Conservation (phyloP, 345 rosid species). For the Euphorbia tirucalli region DNA sequence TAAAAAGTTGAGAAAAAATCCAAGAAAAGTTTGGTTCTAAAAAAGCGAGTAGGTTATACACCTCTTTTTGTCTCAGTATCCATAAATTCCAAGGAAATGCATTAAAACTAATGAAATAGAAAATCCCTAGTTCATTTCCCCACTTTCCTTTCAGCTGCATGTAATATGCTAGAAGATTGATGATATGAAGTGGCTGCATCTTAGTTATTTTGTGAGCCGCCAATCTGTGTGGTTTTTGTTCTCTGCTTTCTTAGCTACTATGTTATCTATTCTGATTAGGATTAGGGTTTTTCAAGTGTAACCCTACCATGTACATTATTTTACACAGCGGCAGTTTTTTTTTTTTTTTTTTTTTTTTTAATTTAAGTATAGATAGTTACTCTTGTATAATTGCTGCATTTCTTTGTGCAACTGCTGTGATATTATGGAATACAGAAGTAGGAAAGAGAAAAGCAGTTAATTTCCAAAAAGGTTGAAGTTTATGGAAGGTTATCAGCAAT, state of each 20-base stretch:
- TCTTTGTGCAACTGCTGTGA: no score
- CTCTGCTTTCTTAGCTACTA: background rate
- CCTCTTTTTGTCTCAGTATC: background rate
- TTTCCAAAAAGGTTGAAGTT: background rate
- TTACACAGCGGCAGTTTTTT: no score
- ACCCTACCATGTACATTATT: background rate
- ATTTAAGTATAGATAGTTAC: background rate
- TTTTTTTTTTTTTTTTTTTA: no score
- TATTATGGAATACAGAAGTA: no score
- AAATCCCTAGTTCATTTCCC: background rate
- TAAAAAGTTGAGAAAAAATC: constrained; percentile 8
- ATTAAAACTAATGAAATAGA: background rate
- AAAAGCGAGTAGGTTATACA: background rate
- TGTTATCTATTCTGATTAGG: background rate
- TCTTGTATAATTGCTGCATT: background rate
- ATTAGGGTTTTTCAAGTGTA: background rate
- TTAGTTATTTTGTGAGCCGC: background rate
- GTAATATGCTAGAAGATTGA: background rate
- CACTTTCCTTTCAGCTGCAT: constrained; percentile 5
- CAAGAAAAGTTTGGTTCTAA: background rate
- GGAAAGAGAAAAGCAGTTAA: no score
- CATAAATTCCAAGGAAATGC: constrained; percentile 1
- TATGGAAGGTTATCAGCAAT: background rate
- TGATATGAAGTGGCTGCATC: background rate
- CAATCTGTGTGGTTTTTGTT: background rate